Evolutionary conservation across 352 stramenopile genomes (phyloP), one percentile per base, ranked within the genome.

Genomic region (Phytophthora sp.): DNA sequence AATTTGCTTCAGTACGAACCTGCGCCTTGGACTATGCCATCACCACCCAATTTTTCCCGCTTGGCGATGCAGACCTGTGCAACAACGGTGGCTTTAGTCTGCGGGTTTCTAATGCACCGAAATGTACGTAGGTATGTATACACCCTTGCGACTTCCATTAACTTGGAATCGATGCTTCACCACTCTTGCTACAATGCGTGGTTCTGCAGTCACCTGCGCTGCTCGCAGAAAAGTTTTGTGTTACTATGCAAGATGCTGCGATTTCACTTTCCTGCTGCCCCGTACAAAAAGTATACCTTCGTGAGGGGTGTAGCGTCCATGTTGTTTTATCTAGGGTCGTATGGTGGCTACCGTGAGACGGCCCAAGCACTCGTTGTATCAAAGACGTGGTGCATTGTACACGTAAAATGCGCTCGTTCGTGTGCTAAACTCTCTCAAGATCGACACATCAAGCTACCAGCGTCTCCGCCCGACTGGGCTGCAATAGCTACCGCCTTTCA

Each of bases 281-380:
- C 38, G 0, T 45, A 45, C n/a, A 45, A 45, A 26, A 45, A 15
- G 38, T 45, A 45, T n/a, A 45, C n/a, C 18, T 45, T 45, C n/a
- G 38, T 27, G 38, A 45, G 18, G 9, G 38, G 16, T 3, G 38
- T 24, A 2, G 38, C 38, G 8, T 45, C n/a, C 31, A 24, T 45
- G 38, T 26, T 26, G 18, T 45, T 45, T 45, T 18, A 26, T 45
- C 12, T 45, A 45, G 18, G 18, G 16, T 26, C 18, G 4, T 45
- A 5, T 38, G 31, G 31, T 38, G 31, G 31, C 3, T 38, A 16
- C 11, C 31, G 31, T 12, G 31, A 38, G 31, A 38, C 31, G 3
- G 31, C 31, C 12, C 2, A 38, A 12, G 31, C 31, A 3, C 31
- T 38, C 12, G 31, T 7, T 16, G 31, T 38, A 16, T 38, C 31